phyloP scores from a whole-genome alignment of 139 green algal genomes.

The Tetradesmus obliquus region DNA sequence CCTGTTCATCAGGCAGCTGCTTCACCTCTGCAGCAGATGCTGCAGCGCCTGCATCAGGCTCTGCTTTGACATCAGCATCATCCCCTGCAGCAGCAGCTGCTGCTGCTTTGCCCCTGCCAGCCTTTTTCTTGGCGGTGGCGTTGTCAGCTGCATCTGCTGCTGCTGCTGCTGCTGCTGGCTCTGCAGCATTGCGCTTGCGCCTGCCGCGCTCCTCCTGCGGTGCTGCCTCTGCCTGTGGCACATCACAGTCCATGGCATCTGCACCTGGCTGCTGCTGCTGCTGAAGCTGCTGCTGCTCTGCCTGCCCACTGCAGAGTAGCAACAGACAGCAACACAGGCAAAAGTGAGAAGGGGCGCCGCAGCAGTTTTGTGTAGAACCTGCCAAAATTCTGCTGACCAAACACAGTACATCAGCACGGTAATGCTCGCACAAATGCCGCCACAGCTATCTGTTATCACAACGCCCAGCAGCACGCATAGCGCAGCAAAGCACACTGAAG shows the following conservation, averaged over 20 bases:
- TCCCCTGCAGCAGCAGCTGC: neutral
- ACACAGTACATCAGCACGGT: no score
- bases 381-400: no score
- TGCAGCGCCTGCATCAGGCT: neutral
- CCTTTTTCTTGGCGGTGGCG: neutral
- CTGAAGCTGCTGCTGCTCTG: neutral
- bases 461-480: neutral
- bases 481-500: neutral
- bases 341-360: neutral
- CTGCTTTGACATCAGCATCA: neutral
- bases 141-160: neutral
- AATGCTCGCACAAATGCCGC: no score
- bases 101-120: constrained; percentile 10
- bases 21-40: neutral
- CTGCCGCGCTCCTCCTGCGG: neutral
- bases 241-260: neutral
- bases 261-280: neutral
- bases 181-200: neutral
- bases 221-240: neutral
- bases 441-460: no score
- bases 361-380: no score
- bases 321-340: neutral
- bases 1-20: neutral
- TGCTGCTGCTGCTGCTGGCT: constrained; percentile 15
- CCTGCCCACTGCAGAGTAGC: neutral